phyloP scores from a whole-genome alignment of 1,284 basidiomycete species.

The Ceratobasidium theobromae region DNA sequence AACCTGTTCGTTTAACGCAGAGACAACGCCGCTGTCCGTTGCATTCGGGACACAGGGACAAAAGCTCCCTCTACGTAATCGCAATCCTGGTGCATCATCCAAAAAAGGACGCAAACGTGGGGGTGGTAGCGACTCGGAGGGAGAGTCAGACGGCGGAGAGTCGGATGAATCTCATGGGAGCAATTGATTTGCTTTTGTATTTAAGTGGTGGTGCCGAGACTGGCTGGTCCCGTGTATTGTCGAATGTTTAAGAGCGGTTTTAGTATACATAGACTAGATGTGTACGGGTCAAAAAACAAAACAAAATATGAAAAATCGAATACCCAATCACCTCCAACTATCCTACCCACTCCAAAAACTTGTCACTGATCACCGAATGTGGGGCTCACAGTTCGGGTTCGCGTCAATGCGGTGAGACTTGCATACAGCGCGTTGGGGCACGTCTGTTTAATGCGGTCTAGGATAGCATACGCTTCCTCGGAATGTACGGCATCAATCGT shows the following conservation, averaged over 20 bases:
- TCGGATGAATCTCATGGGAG: slow-evolving; percentile 32
- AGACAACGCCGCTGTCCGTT: slow-evolving; percentile 85
- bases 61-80: slow-evolving; percentile 77
- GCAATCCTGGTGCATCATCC: slow-evolving; percentile 9
- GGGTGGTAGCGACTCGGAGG: slow-evolving; percentile 32
- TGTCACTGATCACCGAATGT: slow-evolving; percentile 1
- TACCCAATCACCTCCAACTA: not conserved
- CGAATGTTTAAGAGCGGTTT: slow-evolving; percentile 27
- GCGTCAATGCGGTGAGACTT: slow-evolving; percentile 15
- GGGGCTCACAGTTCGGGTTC: not conserved
- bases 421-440: slow-evolving; percentile 28
- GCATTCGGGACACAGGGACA: slow-evolving; percentile 90
- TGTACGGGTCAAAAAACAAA: slow-evolving; percentile 10
- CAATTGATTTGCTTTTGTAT: slow-evolving; percentile 8
- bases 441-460: slow-evolving; percentile 28
- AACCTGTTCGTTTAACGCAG: slow-evolving; percentile 46
- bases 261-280: slow-evolving; percentile 31
- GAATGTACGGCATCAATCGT: slow-evolving; percentile 9
- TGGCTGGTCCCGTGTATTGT: not conserved
- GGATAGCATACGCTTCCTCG: slow-evolving; percentile 25
- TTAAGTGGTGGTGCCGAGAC: not conserved
- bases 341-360: slow-evolving; percentile 14
- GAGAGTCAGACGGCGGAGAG: slow-evolving; percentile 34
- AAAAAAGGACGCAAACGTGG: slow-evolving; percentile 25
- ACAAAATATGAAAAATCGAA: not conserved